Percentiles rank a stretch among this genome's conserved stretches.
phyloP scores from a whole-genome alignment of 495 filamentous ascomycete species.

The Penicillium paradoxum region DNA sequence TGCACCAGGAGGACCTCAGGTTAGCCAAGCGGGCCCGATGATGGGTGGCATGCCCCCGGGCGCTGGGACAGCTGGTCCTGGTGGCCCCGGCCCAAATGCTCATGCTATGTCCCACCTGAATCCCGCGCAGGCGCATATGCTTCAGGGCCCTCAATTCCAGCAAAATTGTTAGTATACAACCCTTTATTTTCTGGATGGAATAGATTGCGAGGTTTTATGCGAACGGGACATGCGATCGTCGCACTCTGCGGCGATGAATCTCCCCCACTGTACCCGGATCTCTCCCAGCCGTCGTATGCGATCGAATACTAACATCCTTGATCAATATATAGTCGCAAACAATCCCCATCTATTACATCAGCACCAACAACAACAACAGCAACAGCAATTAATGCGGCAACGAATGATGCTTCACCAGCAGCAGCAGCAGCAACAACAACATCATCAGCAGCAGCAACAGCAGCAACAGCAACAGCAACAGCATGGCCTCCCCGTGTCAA shows the following conservation, averaged over 20 bases:
- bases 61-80: slow-evolving; percentile 45
- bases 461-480: slow-evolving; percentile 49
- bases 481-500: slow-evolving; percentile 44
- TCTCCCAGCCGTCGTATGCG: slow-evolving; percentile 7
- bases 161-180: slow-evolving; percentile 35
- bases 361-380: slow-evolving; percentile 43
- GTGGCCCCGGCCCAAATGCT: slow-evolving; percentile 60
- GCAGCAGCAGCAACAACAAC: slow-evolving; percentile 40
- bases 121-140: slow-evolving; percentile 60
- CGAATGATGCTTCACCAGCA: slow-evolving; percentile 35
- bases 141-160: slow-evolving; percentile 52
- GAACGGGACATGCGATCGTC: background rate
- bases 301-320: slow-evolving; percentile 12
- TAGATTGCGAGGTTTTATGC: background rate
- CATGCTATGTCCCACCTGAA: slow-evolving; percentile 78
- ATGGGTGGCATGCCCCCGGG: slow-evolving; percentile 80
- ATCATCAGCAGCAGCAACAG: slow-evolving; percentile 41
- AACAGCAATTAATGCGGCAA: slow-evolving; percentile 39
- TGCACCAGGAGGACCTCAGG: slow-evolving; percentile 69
- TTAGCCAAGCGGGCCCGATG: slow-evolving; percentile 71
- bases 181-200: background rate
- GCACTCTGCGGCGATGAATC: background rate
- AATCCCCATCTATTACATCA: slow-evolving; percentile 50
- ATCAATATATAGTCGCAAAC: slow-evolving; percentile 37
- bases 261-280: background rate